These are phyloP conservation scores for Rhodotorula sphaerocarpa DNA, from an alignment of 768 basidiomycete species.

Conservation along the genomic window DNA sequence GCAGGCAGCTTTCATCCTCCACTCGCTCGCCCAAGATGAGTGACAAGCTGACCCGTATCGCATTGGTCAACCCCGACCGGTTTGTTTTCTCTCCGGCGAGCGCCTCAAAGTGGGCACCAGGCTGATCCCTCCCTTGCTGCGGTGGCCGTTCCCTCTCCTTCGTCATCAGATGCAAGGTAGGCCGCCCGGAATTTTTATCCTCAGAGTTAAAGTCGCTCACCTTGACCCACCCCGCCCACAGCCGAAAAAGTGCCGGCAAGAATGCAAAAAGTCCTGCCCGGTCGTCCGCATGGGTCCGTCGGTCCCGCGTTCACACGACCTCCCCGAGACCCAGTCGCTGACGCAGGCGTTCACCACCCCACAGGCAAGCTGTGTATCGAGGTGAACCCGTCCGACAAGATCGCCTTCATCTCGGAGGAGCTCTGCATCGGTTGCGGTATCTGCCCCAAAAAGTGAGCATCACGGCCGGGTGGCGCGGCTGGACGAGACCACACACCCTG, in stretches of 20 bases:
- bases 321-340: too few relatives aligned
- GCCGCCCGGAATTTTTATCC: too few relatives aligned
- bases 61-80: slow-evolving; percentile 59
- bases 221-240: slow-evolving; percentile 45
- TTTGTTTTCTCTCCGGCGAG: background rate
- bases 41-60: slow-evolving; percentile 81
- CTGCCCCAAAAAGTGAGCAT: slow-evolving; percentile 90
- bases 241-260: slow-evolving; percentile 81
- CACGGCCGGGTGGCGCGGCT: background rate
- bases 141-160: too few relatives aligned
- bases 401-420: slow-evolving; percentile 97
- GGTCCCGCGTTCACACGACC: background rate
- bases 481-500: background rate
- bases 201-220: background rate
- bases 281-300: slow-evolving; percentile 89
- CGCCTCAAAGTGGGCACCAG: background rate
- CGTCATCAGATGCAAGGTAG: slow-evolving; percentile 18
- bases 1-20: too few relatives aligned
- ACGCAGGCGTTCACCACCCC: background rate
- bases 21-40: slow-evolving; percentile 50
- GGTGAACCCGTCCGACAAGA: slow-evolving; percentile 73
- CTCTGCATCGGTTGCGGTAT: slow-evolving; percentile 99
- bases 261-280: slow-evolving; percentile 98
- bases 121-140: background rate
- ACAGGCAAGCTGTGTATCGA: slow-evolving; percentile 95